These are phyloP conservation scores for Colletotrichum sp. DNA, from an alignment of 2,329 filamentous ascomycete genomes.

Conservation along the genomic window DNA sequence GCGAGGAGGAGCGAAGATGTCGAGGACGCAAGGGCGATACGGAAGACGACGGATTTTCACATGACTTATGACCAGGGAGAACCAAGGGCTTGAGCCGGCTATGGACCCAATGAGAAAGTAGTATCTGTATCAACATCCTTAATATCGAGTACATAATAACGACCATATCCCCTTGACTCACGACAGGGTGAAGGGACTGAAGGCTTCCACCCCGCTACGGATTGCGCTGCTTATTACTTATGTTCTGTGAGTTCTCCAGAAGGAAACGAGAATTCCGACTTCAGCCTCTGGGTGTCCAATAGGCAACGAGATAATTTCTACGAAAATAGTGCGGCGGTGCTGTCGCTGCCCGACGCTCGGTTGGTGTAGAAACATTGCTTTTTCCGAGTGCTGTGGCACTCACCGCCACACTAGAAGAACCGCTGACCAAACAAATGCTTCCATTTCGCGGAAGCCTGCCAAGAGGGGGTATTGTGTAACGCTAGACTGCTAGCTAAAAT, in stretches of 20 bases:
- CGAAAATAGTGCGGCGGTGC: neutral
- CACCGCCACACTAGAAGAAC: neutral
- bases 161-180: neutral
- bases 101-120: neutral
- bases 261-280: neutral
- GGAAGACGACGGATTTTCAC: slow-evolving; percentile 40
- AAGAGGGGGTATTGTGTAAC: neutral
- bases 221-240: neutral
- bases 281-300: neutral
- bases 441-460: neutral
- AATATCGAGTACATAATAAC: neutral
- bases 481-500: neutral
- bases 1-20: slow-evolving; percentile 1
- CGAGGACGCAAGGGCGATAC: slow-evolving; percentile 30
- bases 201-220: neutral
- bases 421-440: neutral
- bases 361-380: neutral
- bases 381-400: neutral
- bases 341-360: neutral
- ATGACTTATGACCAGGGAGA: slow-evolving; percentile 33
- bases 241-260: neutral
- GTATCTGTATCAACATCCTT: neutral
- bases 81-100: neutral
- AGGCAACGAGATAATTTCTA: neutral
- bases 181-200: neutral